Percentiles rank a stretch among this genome's conserved stretches.
Evolutionary conservation across 257 asterid genomes (phyloP).

Genomic region (Dorcoceras hygrometricum): DNA sequence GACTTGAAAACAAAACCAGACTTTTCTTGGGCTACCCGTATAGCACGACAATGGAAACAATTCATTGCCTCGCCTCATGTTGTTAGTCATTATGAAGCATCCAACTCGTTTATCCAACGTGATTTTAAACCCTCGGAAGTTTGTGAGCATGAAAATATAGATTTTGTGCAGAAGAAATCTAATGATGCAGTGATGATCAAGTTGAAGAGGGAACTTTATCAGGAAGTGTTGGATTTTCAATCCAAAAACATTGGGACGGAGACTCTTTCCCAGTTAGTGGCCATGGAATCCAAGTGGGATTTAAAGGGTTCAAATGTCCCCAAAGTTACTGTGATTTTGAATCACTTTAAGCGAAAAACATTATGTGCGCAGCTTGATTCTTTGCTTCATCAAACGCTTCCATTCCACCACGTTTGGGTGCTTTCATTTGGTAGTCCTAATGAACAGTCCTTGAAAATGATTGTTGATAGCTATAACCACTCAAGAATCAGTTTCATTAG

Average conservation of each 20-base stretch:
- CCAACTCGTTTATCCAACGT: slow-evolving; percentile 20
- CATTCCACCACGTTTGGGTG: slow-evolving; percentile 88
- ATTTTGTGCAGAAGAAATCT: slow-evolving; percentile 77
- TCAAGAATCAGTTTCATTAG: slow-evolving; percentile 71
- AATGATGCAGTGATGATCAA: slow-evolving; percentile 69
- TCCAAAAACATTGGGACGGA: slow-evolving; percentile 43
- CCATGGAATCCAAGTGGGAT: slow-evolving; percentile 78
- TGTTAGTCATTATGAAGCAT: slow-evolving; percentile 43
- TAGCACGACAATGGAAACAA: slow-evolving; percentile 69
- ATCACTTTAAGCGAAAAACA: slow-evolving; percentile 88
- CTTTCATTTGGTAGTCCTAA: slow-evolving; percentile 91
- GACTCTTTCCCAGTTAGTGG: slow-evolving; percentile 53
- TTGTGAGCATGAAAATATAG: slow-evolving; percentile 73
- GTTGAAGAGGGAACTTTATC: slow-evolving; percentile 66
- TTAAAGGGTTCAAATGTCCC: slow-evolving; percentile 38
- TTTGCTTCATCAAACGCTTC: slow-evolving; percentile 70
- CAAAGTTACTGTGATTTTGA: slow-evolving; percentile 65
- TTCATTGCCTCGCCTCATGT: slow-evolving; percentile 52
- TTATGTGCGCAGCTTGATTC: slow-evolving; percentile 84
- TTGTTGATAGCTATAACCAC: slow-evolving; percentile 63
- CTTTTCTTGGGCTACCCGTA: slow-evolving; percentile 64
- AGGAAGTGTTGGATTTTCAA: slow-evolving; percentile 60
- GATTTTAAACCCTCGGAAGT: slow-evolving; percentile 39
- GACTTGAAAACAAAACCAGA: slow-evolving; percentile 68
- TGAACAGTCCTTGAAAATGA: slow-evolving; percentile 49